Evolutionary conservation across 1,284 basidiomycete genomes (phyloP), one percentile per base, ranked within the genome.

Genomic region (Gomphus bonarii): DNA sequence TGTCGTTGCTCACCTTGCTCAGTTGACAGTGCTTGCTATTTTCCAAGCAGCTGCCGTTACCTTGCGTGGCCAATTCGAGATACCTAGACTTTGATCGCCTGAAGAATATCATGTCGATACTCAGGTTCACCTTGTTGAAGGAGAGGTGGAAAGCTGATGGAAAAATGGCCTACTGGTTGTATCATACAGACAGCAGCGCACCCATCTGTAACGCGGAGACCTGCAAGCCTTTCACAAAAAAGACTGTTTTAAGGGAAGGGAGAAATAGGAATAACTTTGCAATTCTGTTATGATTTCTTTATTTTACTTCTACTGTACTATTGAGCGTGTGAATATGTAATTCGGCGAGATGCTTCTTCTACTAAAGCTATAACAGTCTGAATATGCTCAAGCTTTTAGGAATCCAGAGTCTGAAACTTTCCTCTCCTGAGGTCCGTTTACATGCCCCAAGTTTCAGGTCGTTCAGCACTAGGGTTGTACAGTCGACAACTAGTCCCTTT

Each of bases 1-100:
- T 40, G 7, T 50, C 10, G 10, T 42, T 35, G 10, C 43, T 59
- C 8, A 58, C 31, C 12, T 49, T 8, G 40, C 33, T 22, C 11
- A 10, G 43, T 25, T 50, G 35, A 36, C 11, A 22, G 14, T 3
- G 2, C 43, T 49, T 49, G 3, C 35, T 11, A 44, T 44, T 12
- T 6, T 3, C 12, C 47, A 35, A 35, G 33, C 33, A 88, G 86
- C 78, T 95, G 2, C 91, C 91, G 0, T 72, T 85, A 14, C 84
- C 91, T 2, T 95, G 91, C 65, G 75, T 94, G 22, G 67, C 74
- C 25, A 95, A 94, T 66, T 94, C 91, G 3, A 80, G 91, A 5
- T 94, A 93, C 66, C 69, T 88, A 59, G 80, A 84, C 3, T 71
- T 76, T 16, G 76, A 80, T 12, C 77, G 77, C 46, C 75, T 92